Conservation (phyloP, 148 eudicot genomes). For the Rhododendron kiyosumense region DNA sequence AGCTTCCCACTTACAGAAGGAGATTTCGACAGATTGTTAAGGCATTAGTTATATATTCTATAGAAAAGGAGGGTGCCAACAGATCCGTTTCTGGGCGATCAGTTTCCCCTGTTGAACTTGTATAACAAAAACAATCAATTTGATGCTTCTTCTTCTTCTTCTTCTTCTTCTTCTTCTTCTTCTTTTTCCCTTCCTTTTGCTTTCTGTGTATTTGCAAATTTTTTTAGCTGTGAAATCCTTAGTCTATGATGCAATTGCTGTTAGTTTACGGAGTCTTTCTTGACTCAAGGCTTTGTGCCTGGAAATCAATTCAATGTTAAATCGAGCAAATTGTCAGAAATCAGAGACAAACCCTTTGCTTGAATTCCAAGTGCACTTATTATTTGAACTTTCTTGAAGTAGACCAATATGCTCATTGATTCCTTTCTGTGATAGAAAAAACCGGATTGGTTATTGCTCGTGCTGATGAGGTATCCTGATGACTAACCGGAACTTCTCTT, state of each 20-base stretch:
- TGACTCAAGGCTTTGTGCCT: neutral
- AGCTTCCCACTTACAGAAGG: conserved; percentile 84
- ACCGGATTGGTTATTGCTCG: neutral
- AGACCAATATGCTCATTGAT: neutral
- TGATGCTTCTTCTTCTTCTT: neutral
- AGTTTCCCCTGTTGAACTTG: conserved; percentile 3
- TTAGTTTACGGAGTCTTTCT: neutral
- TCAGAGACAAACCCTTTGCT: neutral
- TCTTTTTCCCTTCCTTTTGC: neutral
- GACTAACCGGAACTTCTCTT: neutral
- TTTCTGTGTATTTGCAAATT: neutral
- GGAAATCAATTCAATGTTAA: neutral
- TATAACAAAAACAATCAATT: neutral
- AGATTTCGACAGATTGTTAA: conserved; percentile 60
- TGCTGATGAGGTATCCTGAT: neutral
- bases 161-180: too few species aligned
- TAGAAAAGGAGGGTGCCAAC: conserved; percentile 37
- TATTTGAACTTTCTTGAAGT: neutral
- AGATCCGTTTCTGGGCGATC: conserved; percentile 16
- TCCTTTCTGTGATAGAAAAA: neutral
- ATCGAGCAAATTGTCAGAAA: neutral
- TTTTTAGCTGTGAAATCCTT: neutral
- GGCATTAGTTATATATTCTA: conserved; percentile 36
- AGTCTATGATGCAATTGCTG: neutral
- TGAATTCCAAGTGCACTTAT: neutral